phyloP scores from a whole-genome alignment of 495 filamentous ascomycete species.

The Astrothelium subdiscretum region DNA sequence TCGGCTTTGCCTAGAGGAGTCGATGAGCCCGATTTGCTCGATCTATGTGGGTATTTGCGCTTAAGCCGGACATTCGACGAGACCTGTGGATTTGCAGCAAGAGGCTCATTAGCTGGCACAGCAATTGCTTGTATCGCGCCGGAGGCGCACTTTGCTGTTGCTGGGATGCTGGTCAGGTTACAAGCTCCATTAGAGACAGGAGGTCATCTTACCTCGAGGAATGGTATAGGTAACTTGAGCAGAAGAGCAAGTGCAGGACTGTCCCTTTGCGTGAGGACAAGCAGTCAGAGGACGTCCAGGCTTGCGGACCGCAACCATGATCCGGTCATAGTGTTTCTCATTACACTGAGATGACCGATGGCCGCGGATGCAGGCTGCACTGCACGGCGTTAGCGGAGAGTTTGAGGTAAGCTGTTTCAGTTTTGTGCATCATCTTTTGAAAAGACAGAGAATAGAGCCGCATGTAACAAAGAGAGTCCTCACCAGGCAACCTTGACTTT shows the following conservation, averaged over 20 bases:
- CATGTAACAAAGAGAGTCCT: neutral
- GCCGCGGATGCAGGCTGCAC: constrained; percentile 4
- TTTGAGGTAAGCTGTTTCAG: neutral
- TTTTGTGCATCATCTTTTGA: neutral
- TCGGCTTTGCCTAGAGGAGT: neutral
- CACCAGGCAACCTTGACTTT: neutral
- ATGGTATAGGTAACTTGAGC: constrained; percentile 2
- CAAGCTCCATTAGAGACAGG: neutral
- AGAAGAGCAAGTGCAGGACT: neutral
- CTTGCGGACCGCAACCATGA: constrained; percentile 4
- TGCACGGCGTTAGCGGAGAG: neutral
- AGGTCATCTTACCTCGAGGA: neutral
- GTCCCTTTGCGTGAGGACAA: constrained; percentile 2
- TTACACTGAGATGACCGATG: constrained; percentile 5
- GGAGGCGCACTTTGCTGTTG: neutral
- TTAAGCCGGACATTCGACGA: neutral
- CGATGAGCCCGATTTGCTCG: neutral
- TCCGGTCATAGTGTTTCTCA: constrained; percentile 4
- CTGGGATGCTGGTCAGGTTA: neutral
- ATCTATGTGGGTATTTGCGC: neutral
- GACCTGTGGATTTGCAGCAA: neutral
- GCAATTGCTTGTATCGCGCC: neutral
- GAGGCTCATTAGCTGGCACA: neutral
- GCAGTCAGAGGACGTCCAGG: constrained; percentile 4
- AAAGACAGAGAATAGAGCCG: neutral